Conservation (phyloP, 2,329 filamentous ascomycete genomes). For the Paecilomyces fulvus region DNA sequence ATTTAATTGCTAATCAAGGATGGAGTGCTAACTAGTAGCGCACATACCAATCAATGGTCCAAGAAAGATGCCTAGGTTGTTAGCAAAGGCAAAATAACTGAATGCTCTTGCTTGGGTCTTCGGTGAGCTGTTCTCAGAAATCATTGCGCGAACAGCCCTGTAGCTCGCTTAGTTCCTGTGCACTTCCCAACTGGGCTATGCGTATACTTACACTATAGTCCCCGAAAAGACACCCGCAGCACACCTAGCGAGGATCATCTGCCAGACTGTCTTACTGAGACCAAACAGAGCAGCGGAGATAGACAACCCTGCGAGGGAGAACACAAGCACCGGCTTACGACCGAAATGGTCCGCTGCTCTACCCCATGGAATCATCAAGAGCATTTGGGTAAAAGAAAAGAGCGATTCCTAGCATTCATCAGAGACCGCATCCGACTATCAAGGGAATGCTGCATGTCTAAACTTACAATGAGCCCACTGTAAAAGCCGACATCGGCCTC, state of each 20-base stretch:
- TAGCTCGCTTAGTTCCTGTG: not conserved
- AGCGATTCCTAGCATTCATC: slow-evolving; percentile 42
- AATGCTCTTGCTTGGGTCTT: slow-evolving; percentile 66
- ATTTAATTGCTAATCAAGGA: not conserved
- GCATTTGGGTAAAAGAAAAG: slow-evolving; percentile 67
- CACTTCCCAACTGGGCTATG: not conserved
- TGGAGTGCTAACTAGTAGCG: not conserved
- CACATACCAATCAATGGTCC: slow-evolving; percentile 53
- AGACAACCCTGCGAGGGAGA: slow-evolving; percentile 56
- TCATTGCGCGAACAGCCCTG: slow-evolving; percentile 63
- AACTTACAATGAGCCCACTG: slow-evolving; percentile 62
- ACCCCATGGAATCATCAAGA: slow-evolving; percentile 71
- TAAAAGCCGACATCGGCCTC: slow-evolving; percentile 70
- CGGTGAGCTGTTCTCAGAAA: slow-evolving; percentile 62
- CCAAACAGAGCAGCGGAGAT: slow-evolving; percentile 59
- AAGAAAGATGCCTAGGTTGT: slow-evolving; percentile 65
- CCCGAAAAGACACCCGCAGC: slow-evolving; percentile 66
- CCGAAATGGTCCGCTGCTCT: slow-evolving; percentile 58
- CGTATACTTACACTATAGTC: slow-evolving; percentile 47
- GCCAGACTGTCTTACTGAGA: slow-evolving; percentile 54
- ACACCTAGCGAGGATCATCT: slow-evolving; percentile 68
- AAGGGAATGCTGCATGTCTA: not conserved
- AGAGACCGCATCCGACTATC: not conserved
- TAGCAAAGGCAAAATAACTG: slow-evolving; percentile 66
- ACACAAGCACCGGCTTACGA: slow-evolving; percentile 63